These are phyloP conservation scores for Kazachstania taianensis DNA, from an alignment of 805 yeast genomes.

Conservation along the genomic window DNA sequence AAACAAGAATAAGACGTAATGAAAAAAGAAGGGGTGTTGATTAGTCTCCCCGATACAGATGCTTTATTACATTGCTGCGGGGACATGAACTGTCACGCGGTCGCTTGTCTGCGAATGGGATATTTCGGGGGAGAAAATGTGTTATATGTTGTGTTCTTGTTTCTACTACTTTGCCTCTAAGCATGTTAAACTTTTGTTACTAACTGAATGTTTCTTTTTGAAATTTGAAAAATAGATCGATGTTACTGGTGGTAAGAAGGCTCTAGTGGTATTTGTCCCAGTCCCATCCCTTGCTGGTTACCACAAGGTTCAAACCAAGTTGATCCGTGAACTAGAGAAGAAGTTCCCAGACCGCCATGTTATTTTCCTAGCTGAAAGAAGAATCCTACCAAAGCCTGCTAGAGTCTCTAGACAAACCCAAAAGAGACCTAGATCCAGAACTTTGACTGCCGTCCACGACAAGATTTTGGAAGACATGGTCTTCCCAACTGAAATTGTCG, in stretches of 20 bases:
- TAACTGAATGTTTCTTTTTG: constrained; percentile 4
- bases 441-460: constrained; percentile 97
- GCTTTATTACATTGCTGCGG: too few relatives aligned
- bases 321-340: constrained; percentile 99
- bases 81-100: too few relatives aligned
- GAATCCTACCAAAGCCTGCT: constrained; percentile 98
- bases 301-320: constrained; percentile 95
- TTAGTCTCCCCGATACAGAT: too few relatives aligned
- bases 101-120: too few relatives aligned
- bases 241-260: constrained; percentile 97
- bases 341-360: constrained; percentile 99
- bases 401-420: constrained; percentile 87
- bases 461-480: constrained; percentile 97
- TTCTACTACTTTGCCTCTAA: too few relatives aligned
- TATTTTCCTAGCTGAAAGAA: constrained; percentile 98
- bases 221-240: constrained; percentile 47
- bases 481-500: constrained; percentile 98
- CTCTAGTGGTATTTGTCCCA: constrained; percentile 96
- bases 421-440: constrained; percentile 99
- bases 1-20: too few relatives aligned
- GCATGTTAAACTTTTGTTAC: too few relatives aligned
- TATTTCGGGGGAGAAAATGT: too few relatives aligned
- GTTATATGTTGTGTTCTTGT: too few relatives aligned
- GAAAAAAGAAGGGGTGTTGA: too few relatives aligned
- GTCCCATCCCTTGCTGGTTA: constrained; percentile 83